Conservation (phyloP, 2,329 filamentous ascomycete species). For the Penicillium sp. region DNA sequence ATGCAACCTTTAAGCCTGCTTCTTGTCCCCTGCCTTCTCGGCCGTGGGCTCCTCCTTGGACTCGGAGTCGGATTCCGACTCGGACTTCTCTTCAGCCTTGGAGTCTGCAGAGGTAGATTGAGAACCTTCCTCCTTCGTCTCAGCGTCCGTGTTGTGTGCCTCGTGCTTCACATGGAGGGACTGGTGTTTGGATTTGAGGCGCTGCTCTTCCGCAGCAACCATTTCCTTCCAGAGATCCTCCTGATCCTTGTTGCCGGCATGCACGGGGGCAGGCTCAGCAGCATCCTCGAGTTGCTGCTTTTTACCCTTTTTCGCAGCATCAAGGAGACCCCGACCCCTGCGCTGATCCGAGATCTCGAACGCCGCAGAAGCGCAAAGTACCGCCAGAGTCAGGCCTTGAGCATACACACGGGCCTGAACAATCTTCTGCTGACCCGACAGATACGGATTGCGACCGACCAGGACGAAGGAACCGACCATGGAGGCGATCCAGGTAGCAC, state of each 20-base stretch:
- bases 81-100: conserved; percentile 19
- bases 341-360: conserved; percentile 82
- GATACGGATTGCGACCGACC: conserved; percentile 75
- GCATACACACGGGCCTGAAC: conserved; percentile 95
- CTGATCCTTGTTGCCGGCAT: conserved; percentile 66
- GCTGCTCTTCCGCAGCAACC: conserved; percentile 53
- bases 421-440: conserved; percentile 79
- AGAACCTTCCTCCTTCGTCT: conserved; percentile 23
- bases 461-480: conserved; percentile 75
- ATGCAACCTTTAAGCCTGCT: conserved; percentile 15
- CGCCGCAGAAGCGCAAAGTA: conserved; percentile 78
- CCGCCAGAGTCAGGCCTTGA: conserved; percentile 82
- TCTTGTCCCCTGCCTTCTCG: conserved; percentile 22
- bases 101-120: conserved; percentile 15
- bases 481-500: conserved; percentile 76
- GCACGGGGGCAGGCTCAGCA: conserved; percentile 83
- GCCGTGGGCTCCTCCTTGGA: conserved; percentile 20
- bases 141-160: conserved; percentile 18
- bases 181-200: conserved; percentile 48
- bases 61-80: conserved; percentile 16
- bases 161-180: conserved; percentile 39
- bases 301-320: conserved; percentile 70
- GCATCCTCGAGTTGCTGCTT: conserved; percentile 75
- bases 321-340: conserved; percentile 59
- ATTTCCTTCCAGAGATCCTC: conserved; percentile 85